phyloP scores from a whole-genome alignment of 805 yeast genomes.

The Pichia deserticola region DNA sequence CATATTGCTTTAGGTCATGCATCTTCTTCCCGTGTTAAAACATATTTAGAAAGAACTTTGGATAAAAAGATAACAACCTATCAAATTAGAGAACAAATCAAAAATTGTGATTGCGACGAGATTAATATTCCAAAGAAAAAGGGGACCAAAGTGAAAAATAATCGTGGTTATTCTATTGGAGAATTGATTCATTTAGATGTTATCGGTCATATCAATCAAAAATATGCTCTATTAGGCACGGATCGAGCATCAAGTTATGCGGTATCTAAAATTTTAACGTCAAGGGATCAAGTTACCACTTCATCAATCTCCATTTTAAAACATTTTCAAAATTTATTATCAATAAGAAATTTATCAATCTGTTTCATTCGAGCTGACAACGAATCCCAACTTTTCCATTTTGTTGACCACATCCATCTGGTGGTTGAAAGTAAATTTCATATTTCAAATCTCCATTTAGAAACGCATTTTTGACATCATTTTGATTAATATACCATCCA shows the following conservation, averaged over 20 bases:
- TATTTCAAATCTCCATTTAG: conserved; percentile 7
- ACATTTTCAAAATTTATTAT: neutral
- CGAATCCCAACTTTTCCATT: neutral
- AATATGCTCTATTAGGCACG: neutral
- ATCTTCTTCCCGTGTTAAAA: neutral
- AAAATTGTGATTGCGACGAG: neutral
- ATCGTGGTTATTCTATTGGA: neutral
- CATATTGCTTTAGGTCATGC: neutral
- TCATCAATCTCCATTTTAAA: neutral
- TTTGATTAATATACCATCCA: neutral
- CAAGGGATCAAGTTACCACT: neutral
- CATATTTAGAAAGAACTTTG: neutral
- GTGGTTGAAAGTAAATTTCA: conserved; percentile 5
- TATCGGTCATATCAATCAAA: neutral
- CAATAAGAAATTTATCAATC: neutral
- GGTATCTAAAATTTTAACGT: neutral
- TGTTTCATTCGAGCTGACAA: neutral
- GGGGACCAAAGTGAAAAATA: neutral
- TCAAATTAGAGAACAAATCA: neutral
- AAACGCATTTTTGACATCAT: conserved; percentile 11
- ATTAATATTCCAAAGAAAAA: neutral
- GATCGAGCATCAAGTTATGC: neutral
- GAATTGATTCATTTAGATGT: neutral
- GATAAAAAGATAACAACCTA: neutral
- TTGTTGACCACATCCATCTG: neutral